A percentile compares a stretch with the other conserved stretches of the same genome.
phyloP scores from a whole-genome alignment of 805 yeast species.

The Cyberlindnera euphorbiiphila region DNA sequence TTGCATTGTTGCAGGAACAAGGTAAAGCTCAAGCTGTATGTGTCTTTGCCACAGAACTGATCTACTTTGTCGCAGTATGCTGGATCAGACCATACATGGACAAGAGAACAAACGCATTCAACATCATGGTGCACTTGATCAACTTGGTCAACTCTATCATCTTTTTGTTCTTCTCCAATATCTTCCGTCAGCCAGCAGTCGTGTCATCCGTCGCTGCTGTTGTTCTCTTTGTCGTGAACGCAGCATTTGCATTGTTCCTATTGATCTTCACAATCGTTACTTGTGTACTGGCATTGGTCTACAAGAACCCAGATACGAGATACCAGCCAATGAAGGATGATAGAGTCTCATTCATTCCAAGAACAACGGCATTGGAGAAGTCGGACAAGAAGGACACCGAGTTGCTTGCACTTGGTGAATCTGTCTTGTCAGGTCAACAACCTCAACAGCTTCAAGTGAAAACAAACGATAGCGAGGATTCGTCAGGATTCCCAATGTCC shows the following conservation, averaged over 20 bases:
- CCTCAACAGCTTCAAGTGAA: slow-evolving; percentile 23
- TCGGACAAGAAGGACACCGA: slow-evolving; percentile 28
- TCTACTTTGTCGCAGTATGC: slow-evolving; percentile 62
- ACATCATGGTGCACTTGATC: slow-evolving; percentile 78
- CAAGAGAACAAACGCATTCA: slow-evolving; percentile 89
- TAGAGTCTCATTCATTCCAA: slow-evolving; percentile 89
- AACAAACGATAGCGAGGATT: slow-evolving; percentile 15
- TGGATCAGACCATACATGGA: slow-evolving; percentile 89
- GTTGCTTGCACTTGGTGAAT: slow-evolving; percentile 27
- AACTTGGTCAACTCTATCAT: slow-evolving; percentile 79
- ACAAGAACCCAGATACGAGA: slow-evolving; percentile 91
- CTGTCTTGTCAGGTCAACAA: slow-evolving; percentile 28
- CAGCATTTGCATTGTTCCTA: slow-evolving; percentile 78
- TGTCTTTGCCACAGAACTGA: slow-evolving; percentile 70
- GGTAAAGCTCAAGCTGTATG: slow-evolving; percentile 83
- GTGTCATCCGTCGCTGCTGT: slow-evolving; percentile 93
- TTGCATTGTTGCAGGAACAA: slow-evolving; percentile 75
- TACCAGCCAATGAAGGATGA: slow-evolving; percentile 97
- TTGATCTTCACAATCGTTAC: slow-evolving; percentile 84
- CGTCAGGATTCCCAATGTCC: slow-evolving; percentile 17
- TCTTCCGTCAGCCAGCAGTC: slow-evolving; percentile 77
- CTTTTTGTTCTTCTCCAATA: slow-evolving; percentile 82
- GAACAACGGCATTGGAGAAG: slow-evolving; percentile 32
- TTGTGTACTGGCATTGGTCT: slow-evolving; percentile 76
- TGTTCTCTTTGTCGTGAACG: slow-evolving; percentile 84